These are phyloP conservation scores for Paramecium tetraurelia DNA, from an alignment of 73 alveolate species.

Conservation along the genomic window DNA sequence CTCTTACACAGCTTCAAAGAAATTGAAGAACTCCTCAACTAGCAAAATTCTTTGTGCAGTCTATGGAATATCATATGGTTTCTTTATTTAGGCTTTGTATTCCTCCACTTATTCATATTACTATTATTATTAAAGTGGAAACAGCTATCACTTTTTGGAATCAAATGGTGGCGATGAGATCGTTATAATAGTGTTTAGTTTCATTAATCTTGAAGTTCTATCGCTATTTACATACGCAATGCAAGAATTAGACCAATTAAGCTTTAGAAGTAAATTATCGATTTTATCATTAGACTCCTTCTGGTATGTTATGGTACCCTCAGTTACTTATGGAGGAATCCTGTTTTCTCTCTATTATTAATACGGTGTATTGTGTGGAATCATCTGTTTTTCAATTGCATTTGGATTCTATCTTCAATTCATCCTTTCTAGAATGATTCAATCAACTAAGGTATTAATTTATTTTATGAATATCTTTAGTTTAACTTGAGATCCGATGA, in stretches of 20 bases:
- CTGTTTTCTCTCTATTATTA: neutral
- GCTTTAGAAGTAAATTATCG: neutral
- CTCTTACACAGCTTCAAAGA: neutral
- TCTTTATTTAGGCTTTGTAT: neutral
- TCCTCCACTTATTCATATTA: neutral
- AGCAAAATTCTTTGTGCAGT: neutral
- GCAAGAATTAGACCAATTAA: neutral
- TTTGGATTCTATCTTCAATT: neutral
- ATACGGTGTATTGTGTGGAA: neutral
- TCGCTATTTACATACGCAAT: neutral
- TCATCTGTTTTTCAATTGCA: neutral
- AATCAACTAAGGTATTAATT: neutral
- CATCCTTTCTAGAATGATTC: neutral
- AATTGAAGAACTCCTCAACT: neutral
- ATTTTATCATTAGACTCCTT: neutral
- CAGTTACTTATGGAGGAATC: neutral
- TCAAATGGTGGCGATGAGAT: neutral
- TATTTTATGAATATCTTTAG: neutral
- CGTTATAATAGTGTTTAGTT: neutral
- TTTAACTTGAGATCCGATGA: neutral
- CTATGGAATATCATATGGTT: neutral
- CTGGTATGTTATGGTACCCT: neutral
- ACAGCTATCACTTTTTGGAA: neutral
- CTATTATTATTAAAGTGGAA: neutral
- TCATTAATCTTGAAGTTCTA: neutral